Conservation (phyloP, 306 rosid species). For the Cucurbita pepo region DNA sequence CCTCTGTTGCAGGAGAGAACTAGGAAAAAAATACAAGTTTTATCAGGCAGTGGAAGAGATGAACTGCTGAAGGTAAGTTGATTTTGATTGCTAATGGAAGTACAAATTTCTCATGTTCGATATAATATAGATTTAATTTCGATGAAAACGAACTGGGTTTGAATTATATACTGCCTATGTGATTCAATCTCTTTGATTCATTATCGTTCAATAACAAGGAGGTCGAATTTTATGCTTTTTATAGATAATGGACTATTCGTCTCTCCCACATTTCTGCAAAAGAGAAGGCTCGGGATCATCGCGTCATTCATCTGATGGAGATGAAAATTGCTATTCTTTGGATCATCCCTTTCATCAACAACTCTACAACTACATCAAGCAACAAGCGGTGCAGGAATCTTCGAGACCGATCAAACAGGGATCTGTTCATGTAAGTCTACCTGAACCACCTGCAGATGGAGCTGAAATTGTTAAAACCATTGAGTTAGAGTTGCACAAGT, state of each 20-base stretch:
- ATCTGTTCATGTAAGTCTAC: conserved; percentile 71
- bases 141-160: not conserved
- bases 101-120: not conserved
- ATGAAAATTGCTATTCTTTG: conserved; percentile 53
- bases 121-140: not conserved
- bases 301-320: conserved; percentile 27
- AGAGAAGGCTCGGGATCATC: conserved; percentile 89
- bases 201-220: not conserved
- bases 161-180: not conserved
- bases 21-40: conserved; percentile 69
- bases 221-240: conserved; percentile 6
- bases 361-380: conserved; percentile 57
- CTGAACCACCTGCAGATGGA: conserved; percentile 50
- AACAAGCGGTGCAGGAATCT: conserved; percentile 33
- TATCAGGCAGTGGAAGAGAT: conserved; percentile 72
- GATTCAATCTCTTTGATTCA: not conserved
- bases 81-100: no score
- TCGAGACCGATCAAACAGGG: conserved; percentile 62
- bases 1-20: conserved; percentile 98
- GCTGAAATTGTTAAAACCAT: conserved; percentile 38
- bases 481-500: conserved; percentile 50
- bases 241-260: conserved; percentile 75
- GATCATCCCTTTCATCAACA: conserved; percentile 79
- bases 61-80: conserved; percentile 63
- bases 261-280: conserved; percentile 83